Conservation (phyloP, 345 rosid genomes). For the Lumnitzera littorea region DNA sequence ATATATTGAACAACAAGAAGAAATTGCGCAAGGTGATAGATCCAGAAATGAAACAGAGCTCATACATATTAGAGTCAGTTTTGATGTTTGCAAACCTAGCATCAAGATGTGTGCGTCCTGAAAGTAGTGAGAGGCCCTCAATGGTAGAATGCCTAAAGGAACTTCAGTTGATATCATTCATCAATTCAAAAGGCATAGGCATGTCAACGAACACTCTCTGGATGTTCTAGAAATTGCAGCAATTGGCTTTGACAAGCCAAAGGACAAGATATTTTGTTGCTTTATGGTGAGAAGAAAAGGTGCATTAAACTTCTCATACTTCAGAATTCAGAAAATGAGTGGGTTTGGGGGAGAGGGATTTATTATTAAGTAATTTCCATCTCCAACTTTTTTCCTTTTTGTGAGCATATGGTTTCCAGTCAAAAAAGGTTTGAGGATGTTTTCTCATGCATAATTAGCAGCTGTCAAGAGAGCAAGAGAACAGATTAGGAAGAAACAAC, state of each 20-base stretch:
- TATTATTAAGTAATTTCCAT: too few relatives aligned
- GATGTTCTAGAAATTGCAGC: conserved; percentile 30
- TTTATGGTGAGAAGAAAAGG: too few relatives aligned
- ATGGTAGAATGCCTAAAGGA: conserved; percentile 82
- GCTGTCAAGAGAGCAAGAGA: too few relatives aligned
- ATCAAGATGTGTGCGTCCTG: conserved; percentile 83
- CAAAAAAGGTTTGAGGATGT: too few relatives aligned
- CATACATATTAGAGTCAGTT: conserved; percentile 72
- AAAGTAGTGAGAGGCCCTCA: conserved; percentile 78
- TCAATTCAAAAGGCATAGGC: conserved; percentile 67
- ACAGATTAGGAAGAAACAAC: too few relatives aligned
- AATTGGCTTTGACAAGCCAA: neutral
- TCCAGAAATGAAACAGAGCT: conserved; percentile 63
- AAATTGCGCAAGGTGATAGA: conserved; percentile 75
- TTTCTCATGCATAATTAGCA: too few relatives aligned
- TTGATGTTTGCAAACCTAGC: conserved; percentile 89
- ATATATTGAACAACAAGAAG: conserved; percentile 68
- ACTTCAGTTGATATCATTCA: conserved; percentile 59
- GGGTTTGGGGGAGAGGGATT: too few relatives aligned
- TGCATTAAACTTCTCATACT: too few relatives aligned
- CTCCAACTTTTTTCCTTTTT: too few relatives aligned
- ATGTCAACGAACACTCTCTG: conserved; percentile 42
- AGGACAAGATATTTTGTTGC: too few relatives aligned
- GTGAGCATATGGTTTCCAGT: too few relatives aligned
- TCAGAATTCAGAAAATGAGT: too few relatives aligned